Percentiles rank a stretch among this genome's conserved stretches.
phyloP scores from a whole-genome alignment of 177 flowering plant species.

The Telopea speciosissima region DNA sequence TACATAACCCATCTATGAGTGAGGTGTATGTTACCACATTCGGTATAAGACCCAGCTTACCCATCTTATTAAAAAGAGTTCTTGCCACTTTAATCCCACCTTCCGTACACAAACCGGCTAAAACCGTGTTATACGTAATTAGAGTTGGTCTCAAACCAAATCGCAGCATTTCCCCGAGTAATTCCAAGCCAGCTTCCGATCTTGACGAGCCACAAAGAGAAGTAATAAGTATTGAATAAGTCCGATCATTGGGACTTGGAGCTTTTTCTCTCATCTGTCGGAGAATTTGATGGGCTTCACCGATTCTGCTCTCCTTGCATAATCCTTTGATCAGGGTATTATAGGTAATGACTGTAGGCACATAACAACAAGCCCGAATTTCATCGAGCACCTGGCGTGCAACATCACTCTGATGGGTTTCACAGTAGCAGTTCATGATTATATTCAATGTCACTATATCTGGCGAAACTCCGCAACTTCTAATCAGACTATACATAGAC shows the following conservation, averaged over 20 bases:
- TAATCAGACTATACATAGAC: constrained; percentile 9
- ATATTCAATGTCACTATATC: constrained; percentile 22
- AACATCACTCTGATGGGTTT: constrained; percentile 6
- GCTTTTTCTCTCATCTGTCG: constrained; percentile 10
- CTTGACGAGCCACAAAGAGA: constrained; percentile 11
- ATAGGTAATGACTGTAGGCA: constrained; percentile 18
- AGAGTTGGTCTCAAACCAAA: constrained; percentile 7
- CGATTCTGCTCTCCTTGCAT: constrained; percentile 12
- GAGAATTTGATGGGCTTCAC: constrained; percentile 11
- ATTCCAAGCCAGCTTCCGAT: constrained; percentile 10
- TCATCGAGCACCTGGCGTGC: constrained; percentile 15
- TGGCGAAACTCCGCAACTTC: constrained; percentile 3
- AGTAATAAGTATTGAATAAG: constrained; percentile 14
- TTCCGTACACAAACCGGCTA: constrained; percentile 19
- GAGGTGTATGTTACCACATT: constrained; percentile 17
- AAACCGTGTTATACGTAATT: constrained; percentile 8
- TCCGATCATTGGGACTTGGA: constrained; percentile 16
- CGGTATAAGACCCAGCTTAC: constrained; percentile 8
- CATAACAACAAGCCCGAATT: constrained; percentile 5
- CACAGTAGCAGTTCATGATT: constrained; percentile 17
- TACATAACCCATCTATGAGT: constrained; percentile 18
- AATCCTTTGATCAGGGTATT: constrained; percentile 21
- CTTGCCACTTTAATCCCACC: constrained; percentile 11
- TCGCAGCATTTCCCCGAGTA: constrained; percentile 17
- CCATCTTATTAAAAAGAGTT: constrained; percentile 9